Conservation (phyloP, 2,329 filamentous ascomycete genomes). For the Sordariomycetes sp. region DNA sequence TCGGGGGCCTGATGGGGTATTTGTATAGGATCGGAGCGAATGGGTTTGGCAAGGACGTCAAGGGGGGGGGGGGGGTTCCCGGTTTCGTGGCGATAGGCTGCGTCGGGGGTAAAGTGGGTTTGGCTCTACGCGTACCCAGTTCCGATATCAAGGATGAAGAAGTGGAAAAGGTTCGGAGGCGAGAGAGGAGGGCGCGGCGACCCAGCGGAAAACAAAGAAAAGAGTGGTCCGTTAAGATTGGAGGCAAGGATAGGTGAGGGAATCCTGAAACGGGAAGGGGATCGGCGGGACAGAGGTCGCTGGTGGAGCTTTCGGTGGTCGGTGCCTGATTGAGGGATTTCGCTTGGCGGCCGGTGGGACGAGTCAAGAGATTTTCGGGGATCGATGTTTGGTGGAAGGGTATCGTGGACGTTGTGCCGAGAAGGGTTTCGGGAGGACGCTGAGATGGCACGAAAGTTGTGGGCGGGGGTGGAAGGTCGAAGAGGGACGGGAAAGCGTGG, state of each 20-base stretch:
- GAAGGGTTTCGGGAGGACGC: background rate
- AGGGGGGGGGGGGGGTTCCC: background rate
- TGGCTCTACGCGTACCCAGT: background rate
- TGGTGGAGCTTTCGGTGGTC: background rate
- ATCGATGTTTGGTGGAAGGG: background rate
- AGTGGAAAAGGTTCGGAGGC: constrained; percentile 1
- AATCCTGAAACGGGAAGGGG: background rate
- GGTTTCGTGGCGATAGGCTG: background rate
- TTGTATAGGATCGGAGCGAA: background rate
- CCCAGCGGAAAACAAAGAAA: constrained; percentile 1
- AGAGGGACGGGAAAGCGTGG: background rate
- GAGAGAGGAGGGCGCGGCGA: too few relatives aligned
- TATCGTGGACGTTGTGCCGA: background rate
- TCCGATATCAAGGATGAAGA: background rate
- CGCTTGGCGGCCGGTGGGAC: background rate
- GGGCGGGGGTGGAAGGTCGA: background rate
- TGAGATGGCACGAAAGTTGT: background rate
- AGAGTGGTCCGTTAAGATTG: background rate
- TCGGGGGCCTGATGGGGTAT: background rate
- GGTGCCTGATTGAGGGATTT: background rate
- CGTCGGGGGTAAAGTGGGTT: background rate
- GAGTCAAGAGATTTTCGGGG: background rate
- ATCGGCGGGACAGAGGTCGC: background rate
- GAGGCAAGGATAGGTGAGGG: background rate
- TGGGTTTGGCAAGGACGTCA: background rate